Percentiles rank a stretch among this genome's conserved stretches.
These are phyloP conservation scores for Eucalyptus lansdowneana DNA, from an alignment of 345 rosid species.

Conservation along the genomic window DNA sequence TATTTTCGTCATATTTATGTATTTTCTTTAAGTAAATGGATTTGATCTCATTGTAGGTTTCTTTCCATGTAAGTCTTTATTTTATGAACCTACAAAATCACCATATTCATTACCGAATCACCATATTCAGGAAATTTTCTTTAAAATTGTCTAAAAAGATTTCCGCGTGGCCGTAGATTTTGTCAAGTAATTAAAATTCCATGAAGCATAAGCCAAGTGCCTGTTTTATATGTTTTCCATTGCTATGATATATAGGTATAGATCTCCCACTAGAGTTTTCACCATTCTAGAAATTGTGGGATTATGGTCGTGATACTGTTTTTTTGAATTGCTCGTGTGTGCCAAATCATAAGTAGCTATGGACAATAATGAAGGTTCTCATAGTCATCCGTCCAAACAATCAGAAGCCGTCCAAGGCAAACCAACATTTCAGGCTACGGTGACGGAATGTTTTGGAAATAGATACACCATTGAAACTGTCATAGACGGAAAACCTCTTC, in stretches of 20 bases:
- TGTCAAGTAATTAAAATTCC: background rate
- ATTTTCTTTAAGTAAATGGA: background rate
- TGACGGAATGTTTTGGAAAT: conserved; percentile 55
- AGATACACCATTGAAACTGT: conserved; percentile 76
- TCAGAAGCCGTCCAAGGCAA: conserved; percentile 38
- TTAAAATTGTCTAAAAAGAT: background rate
- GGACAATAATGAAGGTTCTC: conserved; percentile 3
- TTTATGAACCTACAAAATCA: background rate
- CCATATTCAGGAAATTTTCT: background rate
- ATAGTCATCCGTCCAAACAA: conserved; percentile 15
- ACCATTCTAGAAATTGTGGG: background rate
- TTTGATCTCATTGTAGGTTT: background rate
- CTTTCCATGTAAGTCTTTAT: background rate
- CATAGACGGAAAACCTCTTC: conserved; percentile 75
- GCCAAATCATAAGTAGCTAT: background rate
- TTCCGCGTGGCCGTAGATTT: background rate
- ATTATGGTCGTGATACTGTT: background rate
- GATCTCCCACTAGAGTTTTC: background rate
- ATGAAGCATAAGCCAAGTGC: background rate
- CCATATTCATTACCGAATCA: background rate
- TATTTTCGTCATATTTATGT: background rate
- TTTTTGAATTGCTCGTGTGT: background rate
- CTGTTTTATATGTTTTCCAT: background rate
- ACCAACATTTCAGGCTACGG: conserved; percentile 67
- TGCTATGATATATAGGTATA: background rate